A percentile compares a stretch with the other conserved stretches of the same genome.
Conservation (phyloP, 805 yeast species). For the Nakazawaea ishiwadae region DNA sequence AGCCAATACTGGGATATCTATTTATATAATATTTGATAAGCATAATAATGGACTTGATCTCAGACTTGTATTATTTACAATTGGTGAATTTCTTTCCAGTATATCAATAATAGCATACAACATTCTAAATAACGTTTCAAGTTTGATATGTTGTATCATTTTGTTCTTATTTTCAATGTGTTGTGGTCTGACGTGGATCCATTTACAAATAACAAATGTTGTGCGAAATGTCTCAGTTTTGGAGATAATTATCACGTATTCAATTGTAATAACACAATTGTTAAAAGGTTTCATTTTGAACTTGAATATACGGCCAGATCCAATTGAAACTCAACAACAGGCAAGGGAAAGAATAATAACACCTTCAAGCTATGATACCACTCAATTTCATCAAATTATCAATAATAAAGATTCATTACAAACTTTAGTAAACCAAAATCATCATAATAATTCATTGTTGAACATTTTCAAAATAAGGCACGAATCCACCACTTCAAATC, state of each 20-base stretch:
- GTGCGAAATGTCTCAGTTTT: no score
- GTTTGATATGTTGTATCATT: no score
- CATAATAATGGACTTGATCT: no score
- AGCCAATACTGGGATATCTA: no score
- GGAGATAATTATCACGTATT: neutral
- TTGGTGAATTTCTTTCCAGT: neutral
- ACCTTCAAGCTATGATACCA: neutral
- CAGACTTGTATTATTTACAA: no score
- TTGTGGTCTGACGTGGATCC: constrained; percentile 4
- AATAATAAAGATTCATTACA: constrained; percentile 12
- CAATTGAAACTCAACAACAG: no score
- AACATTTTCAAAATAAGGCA: constrained; percentile 8
- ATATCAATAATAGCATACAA: no score
- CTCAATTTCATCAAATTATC: neutral
- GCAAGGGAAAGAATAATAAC: constrained; percentile 1
- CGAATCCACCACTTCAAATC: no score
- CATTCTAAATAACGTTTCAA: no score
- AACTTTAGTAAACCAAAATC: constrained; percentile 8
- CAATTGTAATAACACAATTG: neutral
- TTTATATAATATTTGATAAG: no score
- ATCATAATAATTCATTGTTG: neutral
- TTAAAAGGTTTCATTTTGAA: constrained; percentile 1
- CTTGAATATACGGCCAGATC: neutral
- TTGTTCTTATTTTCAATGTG: neutral
- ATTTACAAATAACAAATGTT: neutral